Evolutionary conservation across 129 eudicot species (phyloP), one percentile per base, ranked within the genome.

Genomic region (Escallonia rubra): DNA sequence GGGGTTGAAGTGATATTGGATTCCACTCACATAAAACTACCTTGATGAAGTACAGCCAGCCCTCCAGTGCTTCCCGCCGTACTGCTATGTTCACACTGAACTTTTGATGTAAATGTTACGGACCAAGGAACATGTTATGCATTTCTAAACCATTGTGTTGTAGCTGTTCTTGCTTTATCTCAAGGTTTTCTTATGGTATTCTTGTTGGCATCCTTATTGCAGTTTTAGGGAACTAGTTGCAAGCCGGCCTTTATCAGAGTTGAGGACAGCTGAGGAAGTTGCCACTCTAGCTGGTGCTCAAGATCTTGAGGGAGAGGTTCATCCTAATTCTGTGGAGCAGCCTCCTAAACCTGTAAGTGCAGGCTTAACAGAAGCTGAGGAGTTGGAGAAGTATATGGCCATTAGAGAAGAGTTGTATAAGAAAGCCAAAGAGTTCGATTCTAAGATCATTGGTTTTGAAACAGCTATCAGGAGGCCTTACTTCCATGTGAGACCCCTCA

Each of bases 211-310:
- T 41, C 58, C 16, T 49, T 57, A 64, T n/a, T 74, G 47, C 96
- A 94, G 99, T 65, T 94, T 94, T 68, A 85, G 95, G 82, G 99
- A 94, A 66, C 73, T 94, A 66, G 97, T 91, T 65, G 96, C 96
- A 41, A 87, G 95, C 61, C 80, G 96, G n/a, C 99, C 93, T 76
- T 68, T 94, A 59, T 79, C 94, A 10, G 97, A 94, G 78, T 68
- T 94, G 60, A 80, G 88, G 68, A 90, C 97, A 23, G 74, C 96
- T 15, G 99, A 90, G 57, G 99, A 94, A 87, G 80, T 75, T 70
- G 81, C 85, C 57, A 85, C 91, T 48, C 75, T 83, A 64, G 81
- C 64, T 71, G 79, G 46, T 62, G 80, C 86, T 55, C 82, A 83
- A 68, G 89, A 74, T 79, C 57, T 40, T 66, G 97, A 94, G 72